Evolutionary conservation across 306 rosid genomes (phyloP).

Genomic region (Rosa persica): DNA sequence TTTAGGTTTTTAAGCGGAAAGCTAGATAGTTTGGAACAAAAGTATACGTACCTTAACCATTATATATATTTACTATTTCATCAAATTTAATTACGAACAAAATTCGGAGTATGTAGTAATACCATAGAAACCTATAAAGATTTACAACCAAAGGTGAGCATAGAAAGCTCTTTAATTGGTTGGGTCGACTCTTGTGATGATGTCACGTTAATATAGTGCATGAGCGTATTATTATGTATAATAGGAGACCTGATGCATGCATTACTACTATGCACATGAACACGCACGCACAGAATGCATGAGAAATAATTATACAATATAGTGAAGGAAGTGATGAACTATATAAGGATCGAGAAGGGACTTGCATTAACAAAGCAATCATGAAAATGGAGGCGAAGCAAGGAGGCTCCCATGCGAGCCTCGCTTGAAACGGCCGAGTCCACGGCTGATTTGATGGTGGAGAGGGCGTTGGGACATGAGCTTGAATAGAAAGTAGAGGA

Average conservation of each 20-base stretch:
- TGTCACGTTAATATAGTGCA: not conserved
- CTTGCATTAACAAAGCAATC: conserved; percentile 87
- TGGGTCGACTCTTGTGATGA: not conserved
- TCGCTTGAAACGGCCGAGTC: conserved; percentile 45
- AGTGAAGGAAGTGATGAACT: not conserved
- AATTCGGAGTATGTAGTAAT: not conserved
- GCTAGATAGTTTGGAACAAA: no score
- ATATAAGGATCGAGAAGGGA: conserved; percentile 4
- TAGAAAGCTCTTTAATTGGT: not conserved
- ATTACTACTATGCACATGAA: not conserved
- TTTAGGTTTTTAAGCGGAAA: not conserved
- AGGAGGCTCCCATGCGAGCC: conserved; percentile 79
- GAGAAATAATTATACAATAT: not conserved
- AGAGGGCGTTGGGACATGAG: conserved; percentile 57
- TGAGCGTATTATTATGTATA: not conserved
- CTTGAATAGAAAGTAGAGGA: conserved; percentile 48
- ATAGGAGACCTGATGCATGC: not conserved
- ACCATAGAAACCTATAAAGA: not conserved
- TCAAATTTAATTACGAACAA: not conserved
- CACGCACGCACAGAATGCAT: not conserved
- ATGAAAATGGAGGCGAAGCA: conserved; percentile 86
- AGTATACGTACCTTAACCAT: not conserved
- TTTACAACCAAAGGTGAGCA: not conserved
- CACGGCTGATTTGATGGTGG: conserved; percentile 47
- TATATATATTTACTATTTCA: not conserved